Evolutionary conservation across 2,329 filamentous ascomycete species (phyloP).

Genomic region (Penicillium sp.): DNA sequence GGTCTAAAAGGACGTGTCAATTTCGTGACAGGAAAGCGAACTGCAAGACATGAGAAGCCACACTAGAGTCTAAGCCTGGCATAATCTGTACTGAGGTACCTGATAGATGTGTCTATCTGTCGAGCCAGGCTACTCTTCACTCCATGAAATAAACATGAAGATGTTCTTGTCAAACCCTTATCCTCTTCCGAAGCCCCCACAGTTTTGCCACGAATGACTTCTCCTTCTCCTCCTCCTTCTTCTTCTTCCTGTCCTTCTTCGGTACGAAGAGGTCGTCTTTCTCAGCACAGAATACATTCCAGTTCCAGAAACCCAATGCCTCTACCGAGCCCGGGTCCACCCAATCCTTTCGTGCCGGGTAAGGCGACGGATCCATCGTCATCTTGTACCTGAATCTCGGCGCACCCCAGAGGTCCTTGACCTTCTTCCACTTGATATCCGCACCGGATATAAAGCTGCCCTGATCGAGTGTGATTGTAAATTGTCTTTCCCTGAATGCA

Average conservation of each 20-base stretch:
- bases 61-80: too few species aligned
- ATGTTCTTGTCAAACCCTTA: background rate
- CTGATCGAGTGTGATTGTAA: background rate
- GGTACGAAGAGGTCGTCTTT: background rate
- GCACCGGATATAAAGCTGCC: background rate
- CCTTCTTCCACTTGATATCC: background rate
- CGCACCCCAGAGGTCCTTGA: background rate
- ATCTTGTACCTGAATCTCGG: background rate
- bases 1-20: too few species aligned
- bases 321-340: background rate
- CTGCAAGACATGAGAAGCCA: too few species aligned
- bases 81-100: too few species aligned
- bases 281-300: background rate
- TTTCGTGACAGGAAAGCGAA: too few species aligned
- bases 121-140: background rate
- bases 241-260: background rate
- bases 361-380: background rate
- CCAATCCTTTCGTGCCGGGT: background rate
- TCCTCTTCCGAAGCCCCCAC: background rate
- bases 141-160: background rate
- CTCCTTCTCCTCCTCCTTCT: background rate
- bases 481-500: background rate
- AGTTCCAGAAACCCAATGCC: background rate
- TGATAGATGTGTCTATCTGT: background rate
- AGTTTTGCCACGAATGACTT: background rate